Base-by-base conservation (phyloP, 2,329 filamentous ascomycete species). In the Bipolaris bicolor region DNA sequence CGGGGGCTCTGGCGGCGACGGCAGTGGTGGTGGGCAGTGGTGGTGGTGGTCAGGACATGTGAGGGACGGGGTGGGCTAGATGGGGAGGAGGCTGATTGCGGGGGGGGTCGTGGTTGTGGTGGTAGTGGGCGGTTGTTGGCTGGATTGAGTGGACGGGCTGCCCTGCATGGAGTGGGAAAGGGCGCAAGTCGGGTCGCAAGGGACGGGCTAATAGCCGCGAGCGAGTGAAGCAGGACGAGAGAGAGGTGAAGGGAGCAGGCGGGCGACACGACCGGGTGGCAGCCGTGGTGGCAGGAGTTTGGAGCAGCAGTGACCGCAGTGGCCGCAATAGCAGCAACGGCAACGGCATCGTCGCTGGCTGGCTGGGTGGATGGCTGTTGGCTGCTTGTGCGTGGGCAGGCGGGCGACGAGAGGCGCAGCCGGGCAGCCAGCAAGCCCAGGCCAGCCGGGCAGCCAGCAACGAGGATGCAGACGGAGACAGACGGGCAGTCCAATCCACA, bases 11-110 rank as follows among this genome's bases (percentile, higher is more conserved):
- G 20, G 20, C 7, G 39, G 39, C 15, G 39, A 6, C 7, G 39
- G 5, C 24, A 20, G 39, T 5, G 13, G 39, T 13, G 7, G 16
- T 39, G 5, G 37, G 37, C 3, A 20, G 37, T 15, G 11, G 39
- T 15, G 45, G 37, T 55, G 48, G 37, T 55, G 18, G 49, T 41
- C 39, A 44, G 39, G 49, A 34, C 49, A 43, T 34, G 16, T 9
- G 48, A 24, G 48, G 37, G 59, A 52, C 37, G 36, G 59, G 41
- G 51, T 48, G 55, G 45, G 49, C 49, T 52, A 37, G 50, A 18
- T 39, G 50, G 43, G 22, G 61, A 61, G 61, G 59, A 61, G 55
- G 63, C 60, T 64, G 63, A 64, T 64, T 47, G 60, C 57, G 63
- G 63, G 63, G 58, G 58, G 57, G 22, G 45, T 40, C 5, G 22